These are phyloP conservation scores for Lagenidium giganteum DNA, from an alignment of 352 stramenopile genomes.

Conservation along the genomic window DNA sequence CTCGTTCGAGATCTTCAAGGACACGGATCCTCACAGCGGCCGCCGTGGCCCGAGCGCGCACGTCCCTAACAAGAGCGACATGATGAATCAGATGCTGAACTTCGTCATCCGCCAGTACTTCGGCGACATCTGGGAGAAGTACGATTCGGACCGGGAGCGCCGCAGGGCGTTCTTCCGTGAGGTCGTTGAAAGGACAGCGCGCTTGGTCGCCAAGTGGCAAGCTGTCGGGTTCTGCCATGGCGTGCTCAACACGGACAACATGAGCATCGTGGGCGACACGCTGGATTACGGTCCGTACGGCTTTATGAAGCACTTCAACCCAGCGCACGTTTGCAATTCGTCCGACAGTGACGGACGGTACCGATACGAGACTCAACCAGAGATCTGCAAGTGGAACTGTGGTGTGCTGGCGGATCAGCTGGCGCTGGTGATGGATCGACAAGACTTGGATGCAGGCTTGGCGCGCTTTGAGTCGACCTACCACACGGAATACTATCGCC, in stretches of 20 bases:
- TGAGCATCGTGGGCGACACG: slow-evolving; percentile 87
- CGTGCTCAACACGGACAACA: slow-evolving; percentile 93
- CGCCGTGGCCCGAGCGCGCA: slow-evolving; percentile 61
- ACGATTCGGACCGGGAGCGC: slow-evolving; percentile 3
- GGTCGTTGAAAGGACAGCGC: slow-evolving; percentile 66
- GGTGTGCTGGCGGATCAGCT: slow-evolving; percentile 63
- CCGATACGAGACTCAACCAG: slow-evolving; percentile 73
- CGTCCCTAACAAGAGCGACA: slow-evolving; percentile 55
- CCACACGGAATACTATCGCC: slow-evolving; percentile 39
- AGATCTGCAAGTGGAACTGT: slow-evolving; percentile 87
- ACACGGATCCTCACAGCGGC: slow-evolving; percentile 51
- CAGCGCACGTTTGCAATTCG: slow-evolving; percentile 75
- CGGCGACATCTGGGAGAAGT: slow-evolving; percentile 28
- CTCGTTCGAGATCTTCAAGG: slow-evolving; percentile 95
- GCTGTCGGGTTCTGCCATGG: slow-evolving; percentile 88
- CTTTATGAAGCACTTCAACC: slow-evolving; percentile 91
- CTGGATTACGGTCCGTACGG: slow-evolving; percentile 92
- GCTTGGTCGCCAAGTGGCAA: slow-evolving; percentile 81
- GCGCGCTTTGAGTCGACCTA: slow-evolving; percentile 44
- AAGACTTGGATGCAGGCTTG: slow-evolving; percentile 21
- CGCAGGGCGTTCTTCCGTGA: slow-evolving; percentile 58
- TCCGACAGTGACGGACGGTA: slow-evolving; percentile 80
- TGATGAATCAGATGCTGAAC: slow-evolving; percentile 75
- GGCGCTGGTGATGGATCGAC: slow-evolving; percentile 33
- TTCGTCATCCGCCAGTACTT: slow-evolving; percentile 76